A percentile compares a stretch with the other conserved stretches of the same genome.
Evolutionary conservation across 108 stramenopile species (phyloP).

Genomic region (Cafeteria roenbergensis): DNA sequence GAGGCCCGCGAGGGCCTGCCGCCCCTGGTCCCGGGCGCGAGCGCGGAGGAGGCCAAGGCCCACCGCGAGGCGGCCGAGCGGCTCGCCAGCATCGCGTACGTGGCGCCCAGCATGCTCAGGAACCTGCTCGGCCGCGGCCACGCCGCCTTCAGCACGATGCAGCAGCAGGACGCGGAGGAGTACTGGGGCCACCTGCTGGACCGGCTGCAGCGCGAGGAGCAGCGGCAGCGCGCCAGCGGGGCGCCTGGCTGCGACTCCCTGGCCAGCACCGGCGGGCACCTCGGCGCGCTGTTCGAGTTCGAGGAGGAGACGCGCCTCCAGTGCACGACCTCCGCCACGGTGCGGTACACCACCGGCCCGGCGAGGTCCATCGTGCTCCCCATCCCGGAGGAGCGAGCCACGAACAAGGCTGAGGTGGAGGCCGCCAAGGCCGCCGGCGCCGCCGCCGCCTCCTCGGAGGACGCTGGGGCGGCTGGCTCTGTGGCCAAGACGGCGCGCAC

Average conservation of each 20-base stretch:
- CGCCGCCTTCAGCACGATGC: constrained; percentile 79
- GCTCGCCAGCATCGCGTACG: not conserved
- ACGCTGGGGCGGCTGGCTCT: constrained; percentile 10
- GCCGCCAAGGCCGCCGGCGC: constrained; percentile 31
- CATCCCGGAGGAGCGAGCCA: constrained; percentile 72
- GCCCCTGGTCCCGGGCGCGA: too few species aligned
- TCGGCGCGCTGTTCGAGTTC: constrained; percentile 57
- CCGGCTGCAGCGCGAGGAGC: constrained; percentile 60
- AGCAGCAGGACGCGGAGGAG: constrained; percentile 96
- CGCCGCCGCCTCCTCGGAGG: constrained; percentile 9
- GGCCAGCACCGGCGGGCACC: not conserved
- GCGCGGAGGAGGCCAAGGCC: not conserved
- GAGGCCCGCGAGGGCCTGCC: not conserved
- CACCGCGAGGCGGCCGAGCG: not conserved
- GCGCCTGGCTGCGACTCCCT: too few species aligned
- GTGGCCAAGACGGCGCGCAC: constrained; percentile 35
- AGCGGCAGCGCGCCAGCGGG: constrained; percentile 11
- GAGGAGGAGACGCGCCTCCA: constrained; percentile 54
- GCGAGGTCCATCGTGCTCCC: constrained; percentile 56
- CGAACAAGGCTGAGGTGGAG: constrained; percentile 31
- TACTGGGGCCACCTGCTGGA: constrained; percentile 81
- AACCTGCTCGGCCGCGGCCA: constrained; percentile 73
- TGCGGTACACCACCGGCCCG: constrained; percentile 40
- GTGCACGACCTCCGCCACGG: constrained; percentile 41
- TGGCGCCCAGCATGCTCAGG: constrained; percentile 91